Evolutionary conservation across 2,329 filamentous ascomycete species (phyloP), one percentile per base, ranked within the genome.

Genomic region (Ilyonectria sp.): DNA sequence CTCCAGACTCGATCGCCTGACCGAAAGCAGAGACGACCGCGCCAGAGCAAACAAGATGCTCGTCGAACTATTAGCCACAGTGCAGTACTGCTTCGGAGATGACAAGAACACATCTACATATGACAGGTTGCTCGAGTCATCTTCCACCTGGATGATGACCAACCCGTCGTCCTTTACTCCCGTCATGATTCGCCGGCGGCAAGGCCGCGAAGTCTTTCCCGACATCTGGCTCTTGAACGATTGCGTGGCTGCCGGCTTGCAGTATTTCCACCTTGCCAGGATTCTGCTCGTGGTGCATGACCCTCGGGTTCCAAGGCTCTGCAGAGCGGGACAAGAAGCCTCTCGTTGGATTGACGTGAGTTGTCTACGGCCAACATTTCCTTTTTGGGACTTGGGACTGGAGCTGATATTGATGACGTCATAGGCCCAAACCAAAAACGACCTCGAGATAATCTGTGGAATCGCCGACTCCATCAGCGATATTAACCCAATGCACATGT

Each of bases 201-300:
- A 53, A 0, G 6, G 33, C 3, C 55, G 66, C 6, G 58, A 57
- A 19, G 62, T 61, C 11, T 74, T 77, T 35, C 76, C 75, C 0
- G 70, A 74, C 17, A 73, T 77, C 23, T 75, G 71, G 66, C 60
- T 77, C 1, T 60, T 77, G 13, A 76, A 71, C 15, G 71, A 77
- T 1, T 64, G 69, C 13, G 71, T 73, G 15, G 75, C 71, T 3
- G 70, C 69, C 1, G 76, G 72, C 1, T 58, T 75, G 37, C 75
- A 77, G 63, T 76, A 76, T n/a, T 77, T 76, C 21, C 72, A 77
- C 31, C 70, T 77, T 7, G 65, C 68, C 7, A 70, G 75, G n/a
- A 76, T 77, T n/a, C 62, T 77, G 15, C 67, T 77, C 2, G 59
- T 73, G 1, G 70, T 71, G 4, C 69, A 77, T 50, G 70, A 77